Evolutionary conservation across 176 grass and related monocot genomes (phyloP), one percentile per base, ranked within the genome.

Genomic region (barley (Hordeum vulgare)): DNA sequence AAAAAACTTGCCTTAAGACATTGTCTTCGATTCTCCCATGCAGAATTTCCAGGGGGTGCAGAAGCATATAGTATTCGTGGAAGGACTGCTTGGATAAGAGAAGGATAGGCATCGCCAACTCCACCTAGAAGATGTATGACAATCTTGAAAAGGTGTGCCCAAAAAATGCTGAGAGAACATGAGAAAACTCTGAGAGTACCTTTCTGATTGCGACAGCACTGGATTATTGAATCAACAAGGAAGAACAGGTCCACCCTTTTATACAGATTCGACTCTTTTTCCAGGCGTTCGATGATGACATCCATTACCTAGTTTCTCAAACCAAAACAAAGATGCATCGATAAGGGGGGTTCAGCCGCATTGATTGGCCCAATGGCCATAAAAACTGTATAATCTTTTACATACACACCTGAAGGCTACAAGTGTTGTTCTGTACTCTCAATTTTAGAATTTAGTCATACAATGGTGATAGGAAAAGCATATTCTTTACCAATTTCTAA

Each of bases 201-300:
- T 98, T 92, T 98, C 63, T 91, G 90, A 76, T 84, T 95, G 61
- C 93, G 96, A 24, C 89, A 98, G 74, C 91, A 95, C 75, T 93
- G 91, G 78, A 84, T 95, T 79, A 98, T 98, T 81, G 96, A 98
- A 95, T 98, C 93, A 1, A 98, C 96, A 51, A 98, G 89, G 85
- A 95, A 98, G 89, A 98, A 95, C 56, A 95, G 71, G 68, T 98
- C 96, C 17, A 98, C 90, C 63, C 96, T 93, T 80, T 91, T 95
- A 80, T 93, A 60, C 71, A 98, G 92, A 88, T 88, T 90, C 33
- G 89, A 86, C 86, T 98, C 93, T 26, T 87, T 98, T 88, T 98
- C 93, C 73, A 98, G 35, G 69, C 83, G 83, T 75, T 98, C 93
- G 39, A 98, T 86, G 82, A 95, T 89, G 75, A 95, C 88, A 85